Conservation (phyloP, 331 rosid species). For the Acacia concinna region DNA sequence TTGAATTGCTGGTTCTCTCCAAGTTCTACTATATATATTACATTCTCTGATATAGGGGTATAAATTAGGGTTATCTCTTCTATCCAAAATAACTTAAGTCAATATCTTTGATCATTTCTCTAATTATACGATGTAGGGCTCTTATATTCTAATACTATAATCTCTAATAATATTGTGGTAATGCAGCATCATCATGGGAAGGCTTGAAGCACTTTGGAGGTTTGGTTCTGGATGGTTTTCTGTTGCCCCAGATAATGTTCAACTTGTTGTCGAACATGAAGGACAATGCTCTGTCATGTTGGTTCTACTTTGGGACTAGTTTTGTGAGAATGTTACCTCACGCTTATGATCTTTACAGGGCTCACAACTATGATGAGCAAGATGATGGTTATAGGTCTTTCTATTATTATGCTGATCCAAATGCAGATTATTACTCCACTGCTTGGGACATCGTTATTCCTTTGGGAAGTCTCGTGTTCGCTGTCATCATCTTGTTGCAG, state of each 20-base stretch:
- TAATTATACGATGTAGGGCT: background rate
- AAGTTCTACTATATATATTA: background rate
- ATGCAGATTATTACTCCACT: conserved; percentile 36
- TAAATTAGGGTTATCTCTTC: background rate
- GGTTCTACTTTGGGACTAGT: conserved; percentile 58
- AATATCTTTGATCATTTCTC: too few species aligned
- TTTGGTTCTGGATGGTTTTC: conserved; percentile 50
- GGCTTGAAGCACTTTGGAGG: conserved; percentile 44
- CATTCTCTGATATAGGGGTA: too few species aligned
- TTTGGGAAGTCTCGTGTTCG: conserved; percentile 35
- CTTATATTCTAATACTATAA: background rate
- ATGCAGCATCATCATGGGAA: conserved; percentile 22
- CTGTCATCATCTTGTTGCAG: conserved; percentile 45
- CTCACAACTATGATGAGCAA: conserved; percentile 21
- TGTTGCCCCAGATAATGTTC: conserved; percentile 52
- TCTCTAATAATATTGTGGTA: background rate
- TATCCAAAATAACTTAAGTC: too few species aligned
- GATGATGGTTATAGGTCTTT: background rate
- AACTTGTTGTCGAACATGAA: conserved; percentile 40
- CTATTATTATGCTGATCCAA: conserved; percentile 33
- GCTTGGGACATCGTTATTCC: conserved; percentile 46
- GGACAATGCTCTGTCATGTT: conserved; percentile 35
- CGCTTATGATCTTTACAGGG: conserved; percentile 51
- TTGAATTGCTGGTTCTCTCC: background rate
- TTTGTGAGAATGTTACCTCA: conserved; percentile 43